Percentiles rank a stretch among this genome's conserved stretches.
Conservation (phyloP, 768 basidiomycete genomes). For the Pleurotus platypus region DNA sequence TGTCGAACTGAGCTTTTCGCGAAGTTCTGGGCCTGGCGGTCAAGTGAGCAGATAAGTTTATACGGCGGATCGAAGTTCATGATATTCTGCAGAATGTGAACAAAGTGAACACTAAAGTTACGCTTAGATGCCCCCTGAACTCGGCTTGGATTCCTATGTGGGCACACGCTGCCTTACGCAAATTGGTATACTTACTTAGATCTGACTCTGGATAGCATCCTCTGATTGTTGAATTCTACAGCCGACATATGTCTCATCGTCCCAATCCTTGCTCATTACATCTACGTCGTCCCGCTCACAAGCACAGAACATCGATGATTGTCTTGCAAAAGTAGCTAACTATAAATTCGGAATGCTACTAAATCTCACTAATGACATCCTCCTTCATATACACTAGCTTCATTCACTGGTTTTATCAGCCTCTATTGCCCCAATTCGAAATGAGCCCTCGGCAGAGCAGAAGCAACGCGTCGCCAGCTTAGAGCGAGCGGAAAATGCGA, state of each 20-base stretch:
- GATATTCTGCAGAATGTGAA: slow-evolving; percentile 65
- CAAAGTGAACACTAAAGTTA: slow-evolving; percentile 84
- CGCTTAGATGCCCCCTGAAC: slow-evolving; percentile 54
- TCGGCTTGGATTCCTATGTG: slow-evolving; percentile 68
- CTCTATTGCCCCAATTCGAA: slow-evolving; percentile 43
- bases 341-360: background rate
- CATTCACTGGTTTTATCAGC: slow-evolving; percentile 47
- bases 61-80: no score
- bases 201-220: no score
- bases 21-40: slow-evolving; percentile 84
- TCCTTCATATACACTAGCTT: slow-evolving; percentile 33
- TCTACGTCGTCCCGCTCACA: slow-evolving; percentile 75
- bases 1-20: slow-evolving; percentile 65
- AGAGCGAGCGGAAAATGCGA: slow-evolving; percentile 41
- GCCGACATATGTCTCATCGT: slow-evolving; percentile 67
- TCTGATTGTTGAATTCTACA: slow-evolving; percentile 18
- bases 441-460: slow-evolving; percentile 52
- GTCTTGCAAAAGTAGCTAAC: slow-evolving; percentile 53
- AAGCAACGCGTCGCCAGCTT: slow-evolving; percentile 48
- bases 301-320: slow-evolving; percentile 70
- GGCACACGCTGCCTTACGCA: slow-evolving; percentile 30
- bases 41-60: slow-evolving; percentile 46
- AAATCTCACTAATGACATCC: background rate
- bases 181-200: no score
- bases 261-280: slow-evolving; percentile 64